Evolutionary conservation across 495 filamentous ascomycete genomes (phyloP).

Genomic region (Daldinia concentrica): DNA sequence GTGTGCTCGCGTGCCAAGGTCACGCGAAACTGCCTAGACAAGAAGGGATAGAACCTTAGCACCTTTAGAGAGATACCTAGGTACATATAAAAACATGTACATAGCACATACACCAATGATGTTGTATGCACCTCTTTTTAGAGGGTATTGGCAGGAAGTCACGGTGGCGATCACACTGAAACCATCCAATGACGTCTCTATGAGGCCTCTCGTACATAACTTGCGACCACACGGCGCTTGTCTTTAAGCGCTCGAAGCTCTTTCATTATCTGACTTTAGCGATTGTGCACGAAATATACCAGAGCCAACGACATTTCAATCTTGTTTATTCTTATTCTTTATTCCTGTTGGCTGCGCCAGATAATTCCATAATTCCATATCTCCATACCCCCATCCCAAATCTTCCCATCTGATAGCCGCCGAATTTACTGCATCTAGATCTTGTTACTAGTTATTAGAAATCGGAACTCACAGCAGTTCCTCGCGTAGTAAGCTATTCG

Average conservation of each 20-base stretch:
- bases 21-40: constrained; percentile 11
- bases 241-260: constrained; percentile 35
- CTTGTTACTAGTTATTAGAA: constrained; percentile 11
- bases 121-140: neutral
- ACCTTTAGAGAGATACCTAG: neutral
- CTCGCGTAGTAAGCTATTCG: constrained; percentile 8
- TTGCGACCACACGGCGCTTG: constrained; percentile 43
- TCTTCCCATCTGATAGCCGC: constrained; percentile 13
- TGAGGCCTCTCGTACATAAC: constrained; percentile 35
- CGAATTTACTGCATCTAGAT: constrained; percentile 5
- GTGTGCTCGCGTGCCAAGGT: neutral
- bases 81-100: constrained; percentile 8
- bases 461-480: constrained; percentile 18
- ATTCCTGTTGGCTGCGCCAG: constrained; percentile 29
- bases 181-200: constrained; percentile 40
- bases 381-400: constrained; percentile 1
- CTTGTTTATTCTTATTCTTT: constrained; percentile 14
- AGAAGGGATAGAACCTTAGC: neutral
- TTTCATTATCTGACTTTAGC: constrained; percentile 11
- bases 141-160: neutral
- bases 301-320: constrained; percentile 1
- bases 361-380: neutral
- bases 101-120: neutral
- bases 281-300: constrained; percentile 28
- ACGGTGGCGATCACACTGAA: constrained; percentile 33